Conservation (phyloP, 2,329 filamentous ascomycete species). For the Colletotrichum endophyticum region DNA sequence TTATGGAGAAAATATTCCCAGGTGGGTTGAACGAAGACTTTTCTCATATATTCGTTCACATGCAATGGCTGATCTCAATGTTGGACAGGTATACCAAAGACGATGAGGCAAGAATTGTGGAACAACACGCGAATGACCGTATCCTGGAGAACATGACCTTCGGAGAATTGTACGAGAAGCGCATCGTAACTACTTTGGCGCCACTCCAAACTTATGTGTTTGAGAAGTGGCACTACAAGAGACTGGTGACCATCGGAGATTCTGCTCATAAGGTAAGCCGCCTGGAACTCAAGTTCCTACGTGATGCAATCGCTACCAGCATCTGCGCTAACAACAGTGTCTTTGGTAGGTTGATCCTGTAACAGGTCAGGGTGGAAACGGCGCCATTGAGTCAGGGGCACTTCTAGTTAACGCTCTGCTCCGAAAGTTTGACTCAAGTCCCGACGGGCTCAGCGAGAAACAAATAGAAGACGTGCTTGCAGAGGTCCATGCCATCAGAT, state of each 20-base stretch:
- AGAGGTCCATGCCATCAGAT: not conserved
- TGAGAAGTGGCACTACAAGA: slow-evolving; percentile 39
- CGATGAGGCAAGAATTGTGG: slow-evolving; percentile 30
- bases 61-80: not conserved
- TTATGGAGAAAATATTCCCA: slow-evolving; percentile 33
- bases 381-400: slow-evolving; percentile 27
- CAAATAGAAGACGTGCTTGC: not conserved
- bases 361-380: slow-evolving; percentile 28
- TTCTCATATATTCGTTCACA: not conserved
- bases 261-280: slow-evolving; percentile 42
- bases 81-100: slow-evolving; percentile 29
- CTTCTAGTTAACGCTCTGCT: slow-evolving; percentile 23
- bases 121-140: slow-evolving; percentile 21
- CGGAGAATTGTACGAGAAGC: slow-evolving; percentile 32
- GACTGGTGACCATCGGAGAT: slow-evolving; percentile 45
- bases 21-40: not conserved
- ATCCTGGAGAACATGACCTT: slow-evolving; percentile 30
- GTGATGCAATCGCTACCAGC: not conserved
- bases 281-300: not conserved
- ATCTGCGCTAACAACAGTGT: not conserved
- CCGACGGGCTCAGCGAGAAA: not conserved
- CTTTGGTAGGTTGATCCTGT: slow-evolving; percentile 24
- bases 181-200: slow-evolving; percentile 29
- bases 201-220: slow-evolving; percentile 35
- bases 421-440: not conserved